Evolutionary conservation across 176 grass and related monocot genomes (phyloP).

Genomic region (Hyparrhenia diplandra): DNA sequence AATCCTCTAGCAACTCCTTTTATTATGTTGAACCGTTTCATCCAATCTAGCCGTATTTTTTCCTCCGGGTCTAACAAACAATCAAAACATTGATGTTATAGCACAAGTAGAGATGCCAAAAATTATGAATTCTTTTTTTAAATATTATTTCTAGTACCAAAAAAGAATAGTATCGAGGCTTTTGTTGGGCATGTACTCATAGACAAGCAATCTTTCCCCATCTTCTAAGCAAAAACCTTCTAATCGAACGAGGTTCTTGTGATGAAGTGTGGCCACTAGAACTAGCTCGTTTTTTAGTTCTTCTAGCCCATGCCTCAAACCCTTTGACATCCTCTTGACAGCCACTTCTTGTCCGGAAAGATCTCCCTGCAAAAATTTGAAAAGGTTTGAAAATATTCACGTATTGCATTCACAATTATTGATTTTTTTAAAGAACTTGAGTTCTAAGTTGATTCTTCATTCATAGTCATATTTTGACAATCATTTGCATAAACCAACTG

Average conservation of each 20-base stretch:
- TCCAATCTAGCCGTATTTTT: slow-evolving; percentile 14
- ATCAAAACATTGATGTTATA: too few species aligned
- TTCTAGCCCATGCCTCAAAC: too few species aligned
- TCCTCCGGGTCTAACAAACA: not conserved
- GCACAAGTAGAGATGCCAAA: not conserved
- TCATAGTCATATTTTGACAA: too few species aligned
- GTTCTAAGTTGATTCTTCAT: too few species aligned
- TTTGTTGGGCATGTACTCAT: slow-evolving; percentile 35
- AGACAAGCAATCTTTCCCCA: slow-evolving; percentile 21
- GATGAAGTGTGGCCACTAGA: slow-evolving; percentile 6
- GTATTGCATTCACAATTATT: too few species aligned
- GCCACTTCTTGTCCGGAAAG: too few species aligned
- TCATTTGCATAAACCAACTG: too few species aligned
- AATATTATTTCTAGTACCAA: not conserved
- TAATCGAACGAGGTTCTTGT: slow-evolving; percentile 31
- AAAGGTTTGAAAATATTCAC: too few species aligned
- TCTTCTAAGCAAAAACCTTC: slow-evolving; percentile 24
- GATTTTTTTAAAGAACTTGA: too few species aligned
- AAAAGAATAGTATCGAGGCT: slow-evolving; percentile 31
- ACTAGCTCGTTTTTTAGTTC: too few species aligned
- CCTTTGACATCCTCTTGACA: too few species aligned
- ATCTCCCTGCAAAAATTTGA: too few species aligned
- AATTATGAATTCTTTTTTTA: not conserved
- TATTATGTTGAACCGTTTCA: slow-evolving; percentile 27
- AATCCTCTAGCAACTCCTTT: slow-evolving; percentile 35